phyloP scores from a whole-genome alignment of 192 early-diverging fungal species.

The Mortierella antarctica region DNA sequence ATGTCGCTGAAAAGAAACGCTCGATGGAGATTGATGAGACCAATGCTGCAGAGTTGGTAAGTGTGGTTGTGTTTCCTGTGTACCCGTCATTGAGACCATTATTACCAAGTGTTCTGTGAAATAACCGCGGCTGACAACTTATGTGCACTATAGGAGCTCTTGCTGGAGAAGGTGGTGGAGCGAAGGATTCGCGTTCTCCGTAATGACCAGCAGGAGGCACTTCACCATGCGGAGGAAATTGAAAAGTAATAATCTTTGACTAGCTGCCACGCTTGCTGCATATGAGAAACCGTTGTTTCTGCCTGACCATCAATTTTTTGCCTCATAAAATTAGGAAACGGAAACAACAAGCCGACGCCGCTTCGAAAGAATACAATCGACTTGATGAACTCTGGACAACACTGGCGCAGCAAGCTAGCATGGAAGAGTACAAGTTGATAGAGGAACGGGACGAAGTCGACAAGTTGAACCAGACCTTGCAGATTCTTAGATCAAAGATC shows the following conservation, averaged over 20 bases:
- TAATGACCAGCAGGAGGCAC: slow-evolving; percentile 3
- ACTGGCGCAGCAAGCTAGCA: slow-evolving; percentile 20
- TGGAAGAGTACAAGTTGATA: slow-evolving; percentile 30
- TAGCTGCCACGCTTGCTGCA: not conserved
- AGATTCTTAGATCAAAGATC: too few relatives aligned
- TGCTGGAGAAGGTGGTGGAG: slow-evolving; percentile 19
- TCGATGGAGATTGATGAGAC: slow-evolving; percentile 9
- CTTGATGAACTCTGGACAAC: slow-evolving; percentile 11
- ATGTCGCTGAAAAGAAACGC: slow-evolving; percentile 2
- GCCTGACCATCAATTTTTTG: not conserved
- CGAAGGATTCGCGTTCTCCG: slow-evolving; percentile 4
- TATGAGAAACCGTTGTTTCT: not conserved
- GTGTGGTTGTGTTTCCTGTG: too few relatives aligned
- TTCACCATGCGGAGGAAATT: slow-evolving; percentile 2
- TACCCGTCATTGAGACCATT: too few relatives aligned
- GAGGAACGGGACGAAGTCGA: slow-evolving; percentile 12
- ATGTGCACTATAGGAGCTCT: not conserved
- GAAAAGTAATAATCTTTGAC: slow-evolving; percentile 17
- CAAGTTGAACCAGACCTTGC: not conserved
- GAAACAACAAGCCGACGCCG: slow-evolving; percentile 9
- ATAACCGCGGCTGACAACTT: too few relatives aligned
- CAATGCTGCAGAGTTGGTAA: slow-evolving; percentile 32
- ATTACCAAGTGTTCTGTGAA: too few relatives aligned
- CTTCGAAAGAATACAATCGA: slow-evolving; percentile 7
- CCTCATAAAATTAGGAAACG: slow-evolving; percentile 10